These are phyloP conservation scores for Senna tora DNA, from an alignment of 306 rosid species.

Conservation along the genomic window DNA sequence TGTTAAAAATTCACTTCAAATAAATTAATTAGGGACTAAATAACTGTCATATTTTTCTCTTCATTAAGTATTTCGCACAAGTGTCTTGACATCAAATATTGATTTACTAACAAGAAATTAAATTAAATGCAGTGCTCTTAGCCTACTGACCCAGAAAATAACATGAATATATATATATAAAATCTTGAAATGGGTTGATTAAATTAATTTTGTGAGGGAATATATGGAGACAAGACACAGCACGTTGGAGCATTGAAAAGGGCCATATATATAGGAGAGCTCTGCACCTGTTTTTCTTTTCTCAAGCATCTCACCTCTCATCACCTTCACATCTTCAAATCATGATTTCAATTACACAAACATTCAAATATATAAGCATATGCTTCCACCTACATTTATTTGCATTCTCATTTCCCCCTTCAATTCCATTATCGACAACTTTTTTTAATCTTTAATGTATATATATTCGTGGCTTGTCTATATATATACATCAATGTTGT, in stretches of 20 bases:
- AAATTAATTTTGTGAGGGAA: conserved; percentile 24
- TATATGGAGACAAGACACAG: conserved; percentile 32
- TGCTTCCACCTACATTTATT: conserved; percentile 12
- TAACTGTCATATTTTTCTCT: too few species aligned
- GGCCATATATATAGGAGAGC: conserved; percentile 30
- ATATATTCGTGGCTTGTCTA: neutral
- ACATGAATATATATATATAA: conserved; percentile 16
- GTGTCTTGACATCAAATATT: too few species aligned
- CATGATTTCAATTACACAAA: conserved; percentile 20
- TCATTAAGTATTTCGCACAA: too few species aligned
- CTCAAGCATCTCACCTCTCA: conserved; percentile 20
- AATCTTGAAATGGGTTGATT: conserved; percentile 21
- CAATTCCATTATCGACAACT: neutral
- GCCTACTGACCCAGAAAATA: neutral
- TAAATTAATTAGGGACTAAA: too few species aligned
- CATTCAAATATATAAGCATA: neutral
- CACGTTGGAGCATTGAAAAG: conserved; percentile 19
- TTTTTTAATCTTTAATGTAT: neutral
- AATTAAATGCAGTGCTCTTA: neutral
- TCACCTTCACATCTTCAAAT: conserved; percentile 10
- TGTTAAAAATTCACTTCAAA: too few species aligned
- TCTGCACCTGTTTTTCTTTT: conserved; percentile 11
- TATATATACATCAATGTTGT: neutral
- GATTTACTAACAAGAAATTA: too few species aligned
- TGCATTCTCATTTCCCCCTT: conserved; percentile 12